phyloP scores from a whole-genome alignment of 2,329 filamentous ascomycete species.

The Onygenales sp. region DNA sequence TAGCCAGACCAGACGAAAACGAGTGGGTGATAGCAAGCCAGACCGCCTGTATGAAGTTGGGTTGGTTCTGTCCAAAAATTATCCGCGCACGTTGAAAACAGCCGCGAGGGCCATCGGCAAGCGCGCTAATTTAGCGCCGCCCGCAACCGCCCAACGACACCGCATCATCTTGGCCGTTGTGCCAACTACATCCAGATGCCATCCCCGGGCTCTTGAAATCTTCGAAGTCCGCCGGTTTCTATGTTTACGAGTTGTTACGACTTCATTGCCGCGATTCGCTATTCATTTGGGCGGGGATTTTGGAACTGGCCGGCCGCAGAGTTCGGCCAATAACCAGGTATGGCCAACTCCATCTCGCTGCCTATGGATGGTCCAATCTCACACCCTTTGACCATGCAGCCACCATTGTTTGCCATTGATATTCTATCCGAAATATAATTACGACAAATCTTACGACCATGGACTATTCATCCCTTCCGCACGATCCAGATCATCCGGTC shows the following conservation, averaged over 20 bases:
- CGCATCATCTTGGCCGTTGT: neutral
- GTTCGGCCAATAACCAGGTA: neutral
- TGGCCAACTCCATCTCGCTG: neutral
- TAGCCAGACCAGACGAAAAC: neutral
- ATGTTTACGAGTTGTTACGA: no score
- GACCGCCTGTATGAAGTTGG: neutral
- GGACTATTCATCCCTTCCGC: slow-evolving; percentile 55
- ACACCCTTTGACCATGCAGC: neutral
- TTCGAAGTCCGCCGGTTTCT: neutral
- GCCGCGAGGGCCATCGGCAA: neutral
- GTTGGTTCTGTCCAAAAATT: neutral
- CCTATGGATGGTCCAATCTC: neutral
- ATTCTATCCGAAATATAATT: neutral
- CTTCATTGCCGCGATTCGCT: no score
- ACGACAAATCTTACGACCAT: slow-evolving; percentile 30
- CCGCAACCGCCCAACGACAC: neutral
- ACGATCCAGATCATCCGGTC: slow-evolving; percentile 49
- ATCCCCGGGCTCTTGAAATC: neutral
- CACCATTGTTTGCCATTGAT: neutral
- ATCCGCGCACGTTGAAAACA: neutral
- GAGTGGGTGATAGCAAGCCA: neutral
- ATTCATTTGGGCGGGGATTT: neutral
- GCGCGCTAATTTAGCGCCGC: neutral
- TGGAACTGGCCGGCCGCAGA: neutral
- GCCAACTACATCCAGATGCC: neutral